These are phyloP conservation scores for Sporothrix euskadiensis DNA, from an alignment of 2,329 filamentous ascomycete species.

Conservation along the genomic window DNA sequence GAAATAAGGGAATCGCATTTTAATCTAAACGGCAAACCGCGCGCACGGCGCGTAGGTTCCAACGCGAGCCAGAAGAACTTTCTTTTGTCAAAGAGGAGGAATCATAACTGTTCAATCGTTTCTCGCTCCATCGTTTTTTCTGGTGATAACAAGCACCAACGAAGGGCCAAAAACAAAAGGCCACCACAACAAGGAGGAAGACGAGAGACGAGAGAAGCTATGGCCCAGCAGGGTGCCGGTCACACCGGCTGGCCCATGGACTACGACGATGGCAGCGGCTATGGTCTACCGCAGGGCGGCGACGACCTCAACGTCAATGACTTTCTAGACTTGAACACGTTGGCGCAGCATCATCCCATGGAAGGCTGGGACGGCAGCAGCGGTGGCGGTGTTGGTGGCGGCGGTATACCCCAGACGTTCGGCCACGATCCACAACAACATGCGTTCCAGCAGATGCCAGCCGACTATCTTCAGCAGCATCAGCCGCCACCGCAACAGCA, in stretches of 20 bases:
- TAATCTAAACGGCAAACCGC: background rate
- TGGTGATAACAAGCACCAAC: conserved; percentile 25
- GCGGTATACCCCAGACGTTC: background rate
- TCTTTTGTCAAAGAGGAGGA: background rate
- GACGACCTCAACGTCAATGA: conserved; percentile 27
- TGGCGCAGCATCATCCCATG: conserved; percentile 28
- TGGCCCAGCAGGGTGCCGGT: conserved; percentile 33
- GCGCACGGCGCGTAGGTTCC: background rate
- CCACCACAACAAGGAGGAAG: background rate
- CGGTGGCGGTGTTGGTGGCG: background rate
- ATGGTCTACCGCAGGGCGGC: conserved; percentile 18
- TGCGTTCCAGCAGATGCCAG: conserved; percentile 5
- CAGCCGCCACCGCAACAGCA: background rate
- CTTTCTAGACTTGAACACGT: conserved; percentile 27
- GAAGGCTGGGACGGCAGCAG: conserved; percentile 24
- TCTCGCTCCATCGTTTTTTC: background rate
- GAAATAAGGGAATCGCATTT: background rate
- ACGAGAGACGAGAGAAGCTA: background rate
- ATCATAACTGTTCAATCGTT: background rate
- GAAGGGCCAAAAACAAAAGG: background rate
- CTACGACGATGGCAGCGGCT: conserved; percentile 28
- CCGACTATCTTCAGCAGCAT: conserved; percentile 19
- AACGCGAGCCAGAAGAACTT: background rate
- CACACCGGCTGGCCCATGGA: conserved; percentile 29
- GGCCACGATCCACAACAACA: conserved; percentile 13